These are phyloP conservation scores for Teunomyces gatunensis DNA, from an alignment of 805 yeast species.

Conservation along the genomic window DNA sequence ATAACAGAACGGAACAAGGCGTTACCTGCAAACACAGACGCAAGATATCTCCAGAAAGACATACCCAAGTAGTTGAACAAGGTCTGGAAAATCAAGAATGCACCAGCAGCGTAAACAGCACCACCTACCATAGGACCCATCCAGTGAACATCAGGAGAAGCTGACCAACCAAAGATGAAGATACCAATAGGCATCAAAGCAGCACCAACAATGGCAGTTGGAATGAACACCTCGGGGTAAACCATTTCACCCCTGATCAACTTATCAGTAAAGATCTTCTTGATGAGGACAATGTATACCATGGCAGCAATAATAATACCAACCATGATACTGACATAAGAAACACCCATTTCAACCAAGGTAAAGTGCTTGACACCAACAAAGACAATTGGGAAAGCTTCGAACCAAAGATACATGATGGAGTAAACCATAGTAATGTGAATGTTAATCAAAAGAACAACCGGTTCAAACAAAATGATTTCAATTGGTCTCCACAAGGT, in stretches of 20 bases:
- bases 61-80: constrained; percentile 48
- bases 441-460: constrained; percentile 49
- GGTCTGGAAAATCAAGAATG: constrained; percentile 45
- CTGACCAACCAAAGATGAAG: constrained; percentile 22
- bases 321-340: constrained; percentile 46
- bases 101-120: constrained; percentile 19
- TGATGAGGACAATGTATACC: constrained; percentile 9
- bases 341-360: constrained; percentile 44
- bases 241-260: constrained; percentile 11
- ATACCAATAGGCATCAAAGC: constrained; percentile 19
- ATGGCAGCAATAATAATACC: constrained; percentile 35
- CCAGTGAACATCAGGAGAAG: constrained; percentile 17
- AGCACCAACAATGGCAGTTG: constrained; percentile 21
- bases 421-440: constrained; percentile 55
- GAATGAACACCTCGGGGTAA: constrained; percentile 17
- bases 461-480: constrained; percentile 53
- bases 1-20: constrained; percentile 48
- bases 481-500: constrained; percentile 49
- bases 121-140: constrained; percentile 22
- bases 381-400: constrained; percentile 60
- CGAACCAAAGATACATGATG: constrained; percentile 54
- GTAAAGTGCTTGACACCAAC: constrained; percentile 44
- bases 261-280: constrained; percentile 12
- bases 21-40: constrained; percentile 61
- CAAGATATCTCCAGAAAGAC: constrained; percentile 49